phyloP scores from a whole-genome alignment of 495 filamentous ascomycete genomes.

The Trichoderma reesei region DNA sequence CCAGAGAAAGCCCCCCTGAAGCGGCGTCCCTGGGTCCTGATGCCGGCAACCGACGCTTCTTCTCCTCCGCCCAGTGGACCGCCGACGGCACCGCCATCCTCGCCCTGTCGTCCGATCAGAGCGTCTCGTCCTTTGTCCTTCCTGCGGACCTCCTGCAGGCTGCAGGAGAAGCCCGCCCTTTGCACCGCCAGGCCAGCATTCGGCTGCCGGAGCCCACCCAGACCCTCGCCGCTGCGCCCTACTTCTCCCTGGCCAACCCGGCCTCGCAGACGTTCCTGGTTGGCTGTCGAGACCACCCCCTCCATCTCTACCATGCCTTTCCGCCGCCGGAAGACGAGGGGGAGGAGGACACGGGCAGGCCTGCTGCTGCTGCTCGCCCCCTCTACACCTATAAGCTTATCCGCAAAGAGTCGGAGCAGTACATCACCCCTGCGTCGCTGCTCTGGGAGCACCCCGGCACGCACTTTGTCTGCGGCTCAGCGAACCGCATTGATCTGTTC shows the following conservation, averaged over 20 bases:
- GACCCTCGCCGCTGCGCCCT: slow-evolving; percentile 61
- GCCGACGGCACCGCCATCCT: slow-evolving; percentile 77
- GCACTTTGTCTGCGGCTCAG: slow-evolving; percentile 62
- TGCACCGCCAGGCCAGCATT: slow-evolving; percentile 54
- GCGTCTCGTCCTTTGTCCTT: slow-evolving; percentile 60
- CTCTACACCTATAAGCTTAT: slow-evolving; percentile 60
- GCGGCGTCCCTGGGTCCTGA: too few relatives aligned
- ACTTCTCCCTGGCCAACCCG: slow-evolving; percentile 55
- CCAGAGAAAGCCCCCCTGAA: background rate
- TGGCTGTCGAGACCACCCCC: slow-evolving; percentile 59
- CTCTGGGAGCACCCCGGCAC: slow-evolving; percentile 52
- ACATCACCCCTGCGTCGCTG: slow-evolving; percentile 66
- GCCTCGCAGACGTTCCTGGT: slow-evolving; percentile 60
- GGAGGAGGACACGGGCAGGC: background rate
- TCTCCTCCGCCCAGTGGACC: slow-evolving; percentile 39
- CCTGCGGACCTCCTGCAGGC: slow-evolving; percentile 60
- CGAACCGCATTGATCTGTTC: slow-evolving; percentile 65
- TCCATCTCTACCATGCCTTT: slow-evolving; percentile 51
- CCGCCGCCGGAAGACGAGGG: slow-evolving; percentile 4
- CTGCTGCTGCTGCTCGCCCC: slow-evolving; percentile 18
- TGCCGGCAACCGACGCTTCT: slow-evolving; percentile 17
- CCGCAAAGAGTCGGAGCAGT: slow-evolving; percentile 65
- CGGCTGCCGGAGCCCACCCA: slow-evolving; percentile 59
- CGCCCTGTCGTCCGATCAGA: slow-evolving; percentile 60
- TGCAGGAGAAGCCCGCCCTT: slow-evolving; percentile 30